Evolutionary conservation across 1,139 yeast genomes (phyloP).

Genomic region (Magnusiomyces magnusii): DNA sequence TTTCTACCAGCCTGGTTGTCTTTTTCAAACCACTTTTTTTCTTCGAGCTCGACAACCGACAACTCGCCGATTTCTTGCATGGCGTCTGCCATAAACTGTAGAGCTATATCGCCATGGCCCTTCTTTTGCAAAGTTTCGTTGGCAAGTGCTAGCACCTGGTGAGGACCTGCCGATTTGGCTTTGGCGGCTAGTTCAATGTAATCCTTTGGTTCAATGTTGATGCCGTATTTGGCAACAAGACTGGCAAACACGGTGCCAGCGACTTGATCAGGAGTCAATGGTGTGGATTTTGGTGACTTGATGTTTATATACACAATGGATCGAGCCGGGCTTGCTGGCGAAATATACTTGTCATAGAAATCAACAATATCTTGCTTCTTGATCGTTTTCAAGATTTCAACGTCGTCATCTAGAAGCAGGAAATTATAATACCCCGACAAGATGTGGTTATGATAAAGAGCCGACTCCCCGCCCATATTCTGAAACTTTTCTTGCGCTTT

Average conservation of each 20-base stretch:
- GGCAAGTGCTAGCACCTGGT: constrained; percentile 15
- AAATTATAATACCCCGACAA: constrained; percentile 76
- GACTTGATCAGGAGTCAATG: constrained; percentile 21
- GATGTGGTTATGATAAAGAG: constrained; percentile 58
- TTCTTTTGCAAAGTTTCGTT: constrained; percentile 13
- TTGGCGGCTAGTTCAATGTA: constrained; percentile 20
- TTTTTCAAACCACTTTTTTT: too few relatives aligned
- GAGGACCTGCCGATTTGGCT: constrained; percentile 10
- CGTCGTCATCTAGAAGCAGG: constrained; percentile 46
- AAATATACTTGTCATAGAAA: constrained; percentile 46
- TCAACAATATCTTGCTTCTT: constrained; percentile 50
- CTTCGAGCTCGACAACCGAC: constrained; percentile 9
- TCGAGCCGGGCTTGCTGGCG: constrained; percentile 36
- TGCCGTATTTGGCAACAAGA: constrained; percentile 71
- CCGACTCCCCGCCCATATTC: constrained; percentile 69
- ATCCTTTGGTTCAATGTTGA: constrained; percentile 33
- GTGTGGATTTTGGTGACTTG: constrained; percentile 44
- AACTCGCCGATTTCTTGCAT: constrained; percentile 13
- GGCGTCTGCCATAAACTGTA: constrained; percentile 17
- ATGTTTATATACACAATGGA: constrained; percentile 56
- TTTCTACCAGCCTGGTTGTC: too few relatives aligned
- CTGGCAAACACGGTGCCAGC: constrained; percentile 21
- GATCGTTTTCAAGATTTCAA: constrained; percentile 45
- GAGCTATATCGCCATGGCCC: constrained; percentile 16
- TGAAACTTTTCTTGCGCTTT: constrained; percentile 65